A percentile compares a stretch with the other conserved stretches of the same genome.
These are phyloP conservation scores for Cryptosporidium ryanae DNA, from an alignment of 169 alveolate species.

Conservation along the genomic window DNA sequence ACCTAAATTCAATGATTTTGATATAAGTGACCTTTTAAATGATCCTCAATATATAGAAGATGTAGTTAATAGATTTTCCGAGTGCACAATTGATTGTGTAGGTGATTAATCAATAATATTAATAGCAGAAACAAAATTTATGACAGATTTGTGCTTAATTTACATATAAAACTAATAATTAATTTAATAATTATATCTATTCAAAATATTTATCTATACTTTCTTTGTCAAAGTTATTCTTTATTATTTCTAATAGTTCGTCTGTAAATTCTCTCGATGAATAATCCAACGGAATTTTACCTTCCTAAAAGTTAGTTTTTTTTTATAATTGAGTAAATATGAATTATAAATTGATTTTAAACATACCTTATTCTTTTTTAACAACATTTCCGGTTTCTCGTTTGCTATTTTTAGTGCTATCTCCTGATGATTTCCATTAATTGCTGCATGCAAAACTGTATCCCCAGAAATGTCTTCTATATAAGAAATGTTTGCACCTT, in stretches of 20 bases:
- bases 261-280: conserved; percentile 53
- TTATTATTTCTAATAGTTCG: conserved; percentile 29
- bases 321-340: neutral
- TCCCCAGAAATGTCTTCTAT: conserved; percentile 35
- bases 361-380: conserved; percentile 52
- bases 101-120: conserved; percentile 58
- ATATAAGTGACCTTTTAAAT: neutral
- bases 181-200: neutral
- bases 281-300: conserved; percentile 52
- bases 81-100: conserved; percentile 41
- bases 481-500: conserved; percentile 11
- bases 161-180: neutral
- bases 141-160: no score
- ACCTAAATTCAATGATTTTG: neutral
- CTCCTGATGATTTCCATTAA: conserved; percentile 48
- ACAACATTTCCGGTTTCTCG: conserved; percentile 36
- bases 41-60: conserved; percentile 3
- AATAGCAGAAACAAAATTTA: no score
- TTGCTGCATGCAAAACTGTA: conserved; percentile 54
- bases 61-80: conserved; percentile 8
- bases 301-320: conserved; percentile 13
- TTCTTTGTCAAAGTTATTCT: conserved; percentile 8
- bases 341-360: neutral
- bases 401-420: conserved; percentile 61
- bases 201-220: neutral